Evolutionary conservation across 805 yeast species (phyloP).

Genomic region (Wickerhamiella allomyrinae): DNA sequence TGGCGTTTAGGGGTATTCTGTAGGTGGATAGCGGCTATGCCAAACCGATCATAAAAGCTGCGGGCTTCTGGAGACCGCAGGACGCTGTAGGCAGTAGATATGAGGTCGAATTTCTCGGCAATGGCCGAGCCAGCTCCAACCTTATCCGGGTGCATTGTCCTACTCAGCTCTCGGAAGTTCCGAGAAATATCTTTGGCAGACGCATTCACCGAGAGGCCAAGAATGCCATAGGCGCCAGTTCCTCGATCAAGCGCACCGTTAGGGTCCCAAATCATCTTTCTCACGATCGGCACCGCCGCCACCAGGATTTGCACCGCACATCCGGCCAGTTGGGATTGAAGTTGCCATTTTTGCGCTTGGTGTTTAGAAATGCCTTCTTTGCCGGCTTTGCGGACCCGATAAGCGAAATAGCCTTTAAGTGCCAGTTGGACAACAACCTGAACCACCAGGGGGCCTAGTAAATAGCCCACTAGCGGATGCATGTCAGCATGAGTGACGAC

Average conservation of each 20-base stretch:
- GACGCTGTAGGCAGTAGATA: constrained; percentile 43
- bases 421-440: background rate
- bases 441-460: background rate
- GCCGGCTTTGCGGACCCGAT: background rate
- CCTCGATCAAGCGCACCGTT: background rate
- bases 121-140: constrained; percentile 6
- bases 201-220: constrained; percentile 14
- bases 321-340: background rate
- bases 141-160: constrained; percentile 26
- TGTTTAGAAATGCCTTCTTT: background rate
- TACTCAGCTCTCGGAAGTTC: constrained; percentile 16
- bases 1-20: background rate
- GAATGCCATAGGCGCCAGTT: constrained; percentile 8
- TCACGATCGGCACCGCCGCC: background rate
- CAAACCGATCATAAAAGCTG: constrained; percentile 70
- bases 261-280: background rate
- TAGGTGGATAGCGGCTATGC: constrained; percentile 22
- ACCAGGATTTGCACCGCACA: background rate
- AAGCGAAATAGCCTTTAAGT: background rate
- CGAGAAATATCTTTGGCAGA: constrained; percentile 12
- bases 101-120: background rate
- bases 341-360: background rate
- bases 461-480: background rate
- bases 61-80: constrained; percentile 63
- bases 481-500: background rate